These are phyloP conservation scores for Circinella minor DNA, from an alignment of 371 early-diverging fungal genomes.

Conservation along the genomic window DNA sequence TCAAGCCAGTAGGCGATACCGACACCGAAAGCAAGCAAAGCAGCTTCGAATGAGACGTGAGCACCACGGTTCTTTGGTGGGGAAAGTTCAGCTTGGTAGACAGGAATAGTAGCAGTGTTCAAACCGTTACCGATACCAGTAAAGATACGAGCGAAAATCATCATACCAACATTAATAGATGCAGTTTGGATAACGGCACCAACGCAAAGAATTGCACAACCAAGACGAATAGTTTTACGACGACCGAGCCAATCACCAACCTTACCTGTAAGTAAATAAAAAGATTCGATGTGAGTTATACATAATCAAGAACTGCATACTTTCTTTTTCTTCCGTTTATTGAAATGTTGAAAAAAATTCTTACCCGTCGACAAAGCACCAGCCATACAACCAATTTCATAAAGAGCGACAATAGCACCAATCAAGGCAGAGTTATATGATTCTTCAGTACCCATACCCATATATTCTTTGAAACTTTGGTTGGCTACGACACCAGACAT, in stretches of 20 bases:
- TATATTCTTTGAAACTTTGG: constrained; percentile 31
- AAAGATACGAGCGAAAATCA: constrained; percentile 51
- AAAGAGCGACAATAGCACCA: constrained; percentile 38
- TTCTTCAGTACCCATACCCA: constrained; percentile 30
- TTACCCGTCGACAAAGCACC: constrained; percentile 36
- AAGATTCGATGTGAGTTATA: no score
- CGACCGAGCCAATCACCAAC: constrained; percentile 43
- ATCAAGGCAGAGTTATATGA: constrained; percentile 31
- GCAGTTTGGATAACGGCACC: constrained; percentile 43
- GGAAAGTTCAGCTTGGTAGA: constrained; percentile 54
- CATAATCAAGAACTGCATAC: no score
- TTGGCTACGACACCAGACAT: constrained; percentile 53
- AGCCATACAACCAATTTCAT: constrained; percentile 40
- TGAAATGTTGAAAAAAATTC: background rate
- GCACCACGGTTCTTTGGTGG: constrained; percentile 51
- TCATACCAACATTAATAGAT: constrained; percentile 36
- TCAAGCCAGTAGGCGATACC: constrained; percentile 50
- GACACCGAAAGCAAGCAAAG: constrained; percentile 38
- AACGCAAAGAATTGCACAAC: constrained; percentile 36
- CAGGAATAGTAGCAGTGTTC: constrained; percentile 53
- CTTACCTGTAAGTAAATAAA: background rate
- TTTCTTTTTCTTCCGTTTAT: no score
- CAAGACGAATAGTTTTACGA: constrained; percentile 38
- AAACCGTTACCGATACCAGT: constrained; percentile 56
- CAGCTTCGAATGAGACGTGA: constrained; percentile 46